Evolutionary conservation across 345 rosid species (phyloP), one percentile per base, ranked within the genome.

Genomic region (Nasturtium officinale): DNA sequence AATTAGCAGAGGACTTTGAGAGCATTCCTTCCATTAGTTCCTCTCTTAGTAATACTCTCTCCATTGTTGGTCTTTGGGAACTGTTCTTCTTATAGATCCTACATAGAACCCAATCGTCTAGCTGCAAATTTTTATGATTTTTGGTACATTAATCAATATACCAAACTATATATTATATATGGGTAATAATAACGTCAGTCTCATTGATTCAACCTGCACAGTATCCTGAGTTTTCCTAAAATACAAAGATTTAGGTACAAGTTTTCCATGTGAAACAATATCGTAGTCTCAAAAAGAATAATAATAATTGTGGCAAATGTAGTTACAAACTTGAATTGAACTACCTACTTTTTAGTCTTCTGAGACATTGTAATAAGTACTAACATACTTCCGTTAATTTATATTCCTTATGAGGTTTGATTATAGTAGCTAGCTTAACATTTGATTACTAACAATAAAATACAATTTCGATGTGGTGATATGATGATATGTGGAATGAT

Each of bases 91-190:
- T 88, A 75, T 86, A 88, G 72, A 88, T 88, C 69, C 93, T 87
- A 74, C 93, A 88, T 53, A 86, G 71, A 67, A 88, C 90, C 93
- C 93, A 86, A 69, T 88, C 90, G 69, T 88, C 93, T 63, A 88
- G 82, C 93, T 88, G 75, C 53, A 61, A 76, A 9, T 1, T 21
- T 17, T 57, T 29, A 26, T 3, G 13, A 9, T 38, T 5, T 70
- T 7, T 55, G 1, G 20, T 45, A 56, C 25, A 55, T 32, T 29
- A 21, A 35, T 26, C 38, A 55, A 16, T 2, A 46, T 29, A 47
- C 12, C 18, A 74, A 23, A 51, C 52, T 38, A 15, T 13, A 37
- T n/a, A 37, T 17, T 38, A 38, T 47, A 8, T 18, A 18, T 11
- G 11, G 53, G 17, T 33, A 33, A 33, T 1, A 9, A 18, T 57